phyloP scores from a whole-genome alignment of 2,329 filamentous ascomycete genomes.

The Coniochaeta ligniaria region DNA sequence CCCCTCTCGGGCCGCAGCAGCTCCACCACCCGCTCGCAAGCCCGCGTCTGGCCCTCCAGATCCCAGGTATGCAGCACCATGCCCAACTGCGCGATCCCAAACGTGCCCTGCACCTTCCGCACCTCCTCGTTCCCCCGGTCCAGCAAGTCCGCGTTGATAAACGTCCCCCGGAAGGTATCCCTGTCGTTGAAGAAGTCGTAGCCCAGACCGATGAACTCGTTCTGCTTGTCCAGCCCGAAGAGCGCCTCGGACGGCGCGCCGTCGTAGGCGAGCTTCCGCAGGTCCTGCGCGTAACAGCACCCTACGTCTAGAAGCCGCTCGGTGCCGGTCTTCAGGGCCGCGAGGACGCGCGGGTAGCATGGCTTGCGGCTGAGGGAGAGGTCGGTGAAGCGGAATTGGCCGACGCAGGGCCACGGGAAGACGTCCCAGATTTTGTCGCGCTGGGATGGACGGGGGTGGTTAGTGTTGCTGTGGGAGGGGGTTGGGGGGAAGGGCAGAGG shows the following conservation, averaged over 20 bases:
- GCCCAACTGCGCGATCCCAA: constrained; percentile 13
- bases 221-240: constrained; percentile 4
- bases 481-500: neutral
- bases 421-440: constrained; percentile 5
- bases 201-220: constrained; percentile 4
- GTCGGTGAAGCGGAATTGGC: constrained; percentile 10
- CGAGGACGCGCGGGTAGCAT: constrained; percentile 3
- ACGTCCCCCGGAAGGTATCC: constrained; percentile 1
- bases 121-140: neutral
- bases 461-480: neutral
- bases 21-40: constrained; percentile 13
- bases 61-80: constrained; percentile 18
- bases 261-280: constrained; percentile 8
- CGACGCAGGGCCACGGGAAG: constrained; percentile 9
- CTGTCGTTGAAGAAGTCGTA: constrained; percentile 8
- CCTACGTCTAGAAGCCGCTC: constrained; percentile 8
- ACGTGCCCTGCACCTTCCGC: constrained; percentile 3
- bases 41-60: constrained; percentile 13
- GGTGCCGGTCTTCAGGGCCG: neutral
- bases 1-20: constrained; percentile 18
- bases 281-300: constrained; percentile 9
- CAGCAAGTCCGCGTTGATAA: constrained; percentile 8
- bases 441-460: neutral
- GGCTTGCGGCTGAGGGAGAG: constrained; percentile 3
- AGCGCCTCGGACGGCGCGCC: constrained; percentile 4